Conservation (phyloP, 306 rosid genomes). For the Chamaecrista fasciculata region DNA sequence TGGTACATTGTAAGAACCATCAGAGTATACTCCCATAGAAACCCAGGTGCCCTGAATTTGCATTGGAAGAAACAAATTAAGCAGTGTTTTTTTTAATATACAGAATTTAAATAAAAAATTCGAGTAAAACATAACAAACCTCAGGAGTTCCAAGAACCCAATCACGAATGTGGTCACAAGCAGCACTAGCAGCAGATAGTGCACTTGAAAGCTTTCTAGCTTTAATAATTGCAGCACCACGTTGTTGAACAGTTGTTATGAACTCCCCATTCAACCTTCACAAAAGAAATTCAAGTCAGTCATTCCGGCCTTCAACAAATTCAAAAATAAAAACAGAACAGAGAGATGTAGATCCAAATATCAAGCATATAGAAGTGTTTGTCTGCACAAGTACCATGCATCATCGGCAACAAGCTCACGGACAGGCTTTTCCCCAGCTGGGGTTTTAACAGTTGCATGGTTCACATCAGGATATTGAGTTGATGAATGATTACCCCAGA, state of each 20-base stretch:
- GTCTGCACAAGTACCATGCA: slow-evolving; percentile 55
- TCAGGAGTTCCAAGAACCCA: slow-evolving; percentile 99
- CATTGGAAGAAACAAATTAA: slow-evolving; percentile 4
- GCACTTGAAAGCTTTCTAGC: slow-evolving; percentile 97
- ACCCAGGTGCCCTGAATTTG: slow-evolving; percentile 84
- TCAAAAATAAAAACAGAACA: neutral
- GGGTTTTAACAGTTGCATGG: slow-evolving; percentile 83
- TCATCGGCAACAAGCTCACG: slow-evolving; percentile 80
- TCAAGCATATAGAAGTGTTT: neutral
- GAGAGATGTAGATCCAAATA: neutral
- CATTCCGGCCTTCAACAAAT: neutral
- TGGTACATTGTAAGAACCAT: slow-evolving; percentile 94
- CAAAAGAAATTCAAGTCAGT: slow-evolving; percentile 3
- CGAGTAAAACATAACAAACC: slow-evolving; percentile 45
- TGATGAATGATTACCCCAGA: slow-evolving; percentile 99
- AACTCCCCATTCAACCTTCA: slow-evolving; percentile 88
- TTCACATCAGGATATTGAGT: slow-evolving; percentile 95
- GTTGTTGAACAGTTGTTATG: slow-evolving; percentile 94
- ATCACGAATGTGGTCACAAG: slow-evolving; percentile 96
- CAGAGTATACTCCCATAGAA: slow-evolving; percentile 98
- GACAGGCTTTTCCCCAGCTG: slow-evolving; percentile 76
- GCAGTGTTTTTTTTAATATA: neutral
- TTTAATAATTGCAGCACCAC: slow-evolving; percentile 98
- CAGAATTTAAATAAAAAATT: neutral
- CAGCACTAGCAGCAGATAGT: slow-evolving; percentile 96